A percentile compares a stretch with the other conserved stretches of the same genome.
phyloP scores from a whole-genome alignment of 352 stramenopile species.

The Phytophthora pini region DNA sequence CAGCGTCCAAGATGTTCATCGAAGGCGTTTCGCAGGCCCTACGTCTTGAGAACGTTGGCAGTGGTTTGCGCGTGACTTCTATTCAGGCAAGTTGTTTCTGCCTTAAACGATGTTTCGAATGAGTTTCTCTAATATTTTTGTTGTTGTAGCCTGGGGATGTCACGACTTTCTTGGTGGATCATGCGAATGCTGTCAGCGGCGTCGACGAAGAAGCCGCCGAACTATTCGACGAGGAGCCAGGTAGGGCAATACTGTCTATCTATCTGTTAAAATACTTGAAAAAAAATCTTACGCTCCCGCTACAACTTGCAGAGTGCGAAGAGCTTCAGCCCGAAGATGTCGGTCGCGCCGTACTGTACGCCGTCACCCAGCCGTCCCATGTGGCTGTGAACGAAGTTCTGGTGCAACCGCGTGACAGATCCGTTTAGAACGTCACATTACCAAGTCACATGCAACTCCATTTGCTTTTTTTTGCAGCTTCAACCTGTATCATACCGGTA shows the following conservation, averaged over 20 bases:
- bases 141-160: constrained; percentile 81
- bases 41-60: constrained; percentile 81
- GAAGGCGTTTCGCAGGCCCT: constrained; percentile 86
- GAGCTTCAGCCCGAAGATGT: constrained; percentile 84
- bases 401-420: constrained; percentile 88
- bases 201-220: constrained; percentile 79
- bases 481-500: not conserved
- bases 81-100: constrained; percentile 51
- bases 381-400: constrained; percentile 91
- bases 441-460: too few relatives aligned
- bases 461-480: too few relatives aligned
- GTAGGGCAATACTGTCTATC: constrained; percentile 15
- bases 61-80: constrained; percentile 86
- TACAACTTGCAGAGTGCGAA: constrained; percentile 52
- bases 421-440: constrained; percentile 36
- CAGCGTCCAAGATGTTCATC: constrained; percentile 91
- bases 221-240: constrained; percentile 53
- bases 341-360: constrained; percentile 83
- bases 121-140: not conserved
- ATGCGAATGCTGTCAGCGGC: constrained; percentile 67
- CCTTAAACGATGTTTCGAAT: too few relatives aligned
- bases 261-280: not conserved
- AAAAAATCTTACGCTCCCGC: not conserved
- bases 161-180: constrained; percentile 83
- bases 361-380: constrained; percentile 80